phyloP scores from a whole-genome alignment of 2,329 filamentous ascomycete species.

The Diaporthe destruens region DNA sequence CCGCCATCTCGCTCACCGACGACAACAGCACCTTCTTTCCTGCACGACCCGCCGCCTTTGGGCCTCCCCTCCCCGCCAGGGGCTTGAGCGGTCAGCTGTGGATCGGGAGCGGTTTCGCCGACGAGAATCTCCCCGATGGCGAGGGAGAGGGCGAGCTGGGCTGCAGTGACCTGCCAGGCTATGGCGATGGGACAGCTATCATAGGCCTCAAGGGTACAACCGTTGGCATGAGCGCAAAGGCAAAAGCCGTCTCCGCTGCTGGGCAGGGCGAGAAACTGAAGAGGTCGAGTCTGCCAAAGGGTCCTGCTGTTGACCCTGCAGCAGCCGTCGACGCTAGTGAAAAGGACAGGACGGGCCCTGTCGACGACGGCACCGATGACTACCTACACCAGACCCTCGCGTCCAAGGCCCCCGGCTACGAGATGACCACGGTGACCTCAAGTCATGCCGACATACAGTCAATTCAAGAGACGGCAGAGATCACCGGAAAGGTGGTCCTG shows the following conservation, averaged over 20 bases:
- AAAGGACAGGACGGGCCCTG: conserved; percentile 49
- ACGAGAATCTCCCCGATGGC: conserved; percentile 76
- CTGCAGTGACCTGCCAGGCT: conserved; percentile 93
- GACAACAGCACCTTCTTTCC: conserved; percentile 99
- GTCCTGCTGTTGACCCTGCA: conserved; percentile 50
- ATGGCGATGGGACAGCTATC: conserved; percentile 71
- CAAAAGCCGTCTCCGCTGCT: conserved; percentile 47
- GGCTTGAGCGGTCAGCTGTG: conserved; percentile 92
- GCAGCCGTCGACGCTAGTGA: conserved; percentile 44
- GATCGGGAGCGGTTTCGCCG: conserved; percentile 92
- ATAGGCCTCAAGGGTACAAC: conserved; percentile 56
- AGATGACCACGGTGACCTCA: conserved; percentile 53
- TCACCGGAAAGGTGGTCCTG: conserved; percentile 91
- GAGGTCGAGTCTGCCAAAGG: conserved; percentile 50
- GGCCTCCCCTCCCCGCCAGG: conserved; percentile 78
- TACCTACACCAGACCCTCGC: conserved; percentile 74
- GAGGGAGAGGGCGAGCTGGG: conserved; percentile 86
- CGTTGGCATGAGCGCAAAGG: conserved; percentile 55
- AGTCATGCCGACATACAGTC: conserved; percentile 92
- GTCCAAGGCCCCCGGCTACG: conserved; percentile 51
- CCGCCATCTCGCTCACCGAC: conserved; percentile 94
- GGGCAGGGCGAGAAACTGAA: conserved; percentile 53
- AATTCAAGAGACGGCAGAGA: conserved; percentile 91
- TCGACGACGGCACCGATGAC: conserved; percentile 86
- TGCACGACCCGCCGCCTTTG: conserved; percentile 92